These are phyloP conservation scores for Mangifera indica DNA, from an alignment of 345 rosid species.

Conservation along the genomic window DNA sequence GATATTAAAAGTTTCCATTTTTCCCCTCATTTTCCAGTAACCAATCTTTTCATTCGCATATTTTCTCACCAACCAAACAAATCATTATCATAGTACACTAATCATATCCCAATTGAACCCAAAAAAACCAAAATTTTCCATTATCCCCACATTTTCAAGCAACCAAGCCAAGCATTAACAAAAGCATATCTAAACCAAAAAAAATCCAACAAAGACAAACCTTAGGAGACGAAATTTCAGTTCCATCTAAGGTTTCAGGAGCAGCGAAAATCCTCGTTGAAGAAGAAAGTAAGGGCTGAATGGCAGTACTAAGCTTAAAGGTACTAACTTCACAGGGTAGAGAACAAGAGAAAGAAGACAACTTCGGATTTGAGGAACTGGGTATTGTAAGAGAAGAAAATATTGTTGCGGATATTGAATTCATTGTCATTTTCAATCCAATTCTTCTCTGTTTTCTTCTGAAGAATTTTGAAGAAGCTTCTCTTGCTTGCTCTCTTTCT, in stretches of 20 bases:
- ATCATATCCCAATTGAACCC: too few relatives aligned
- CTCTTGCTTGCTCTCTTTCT: background rate
- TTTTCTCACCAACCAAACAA: background rate
- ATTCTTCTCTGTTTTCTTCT: constrained; percentile 14
- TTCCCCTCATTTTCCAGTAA: constrained; percentile 1
- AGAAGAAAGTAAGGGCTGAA: constrained; percentile 39
- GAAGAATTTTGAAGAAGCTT: constrained; percentile 1
- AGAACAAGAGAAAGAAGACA: constrained; percentile 35
- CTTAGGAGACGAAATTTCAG: constrained; percentile 43
- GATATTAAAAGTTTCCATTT: background rate
- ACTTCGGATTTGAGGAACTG: constrained; percentile 36
- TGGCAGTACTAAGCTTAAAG: constrained; percentile 26
- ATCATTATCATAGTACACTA: background rate
- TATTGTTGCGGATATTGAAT: constrained; percentile 52
- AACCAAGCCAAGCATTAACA: constrained; percentile 10
- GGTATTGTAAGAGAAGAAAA: constrained; percentile 45
- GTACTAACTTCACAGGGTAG: constrained; percentile 25
- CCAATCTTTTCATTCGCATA: background rate
- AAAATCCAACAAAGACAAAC: constrained; percentile 26
- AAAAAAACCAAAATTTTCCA: background rate
- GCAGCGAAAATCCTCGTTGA: constrained; percentile 49
- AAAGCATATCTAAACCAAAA: background rate
- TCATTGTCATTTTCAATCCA: constrained; percentile 47
- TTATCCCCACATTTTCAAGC: background rate
- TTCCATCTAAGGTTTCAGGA: constrained; percentile 53